These are phyloP conservation scores for Fusarium xyrophilum DNA, from an alignment of 2,329 filamentous ascomycete genomes.

Conservation along the genomic window DNA sequence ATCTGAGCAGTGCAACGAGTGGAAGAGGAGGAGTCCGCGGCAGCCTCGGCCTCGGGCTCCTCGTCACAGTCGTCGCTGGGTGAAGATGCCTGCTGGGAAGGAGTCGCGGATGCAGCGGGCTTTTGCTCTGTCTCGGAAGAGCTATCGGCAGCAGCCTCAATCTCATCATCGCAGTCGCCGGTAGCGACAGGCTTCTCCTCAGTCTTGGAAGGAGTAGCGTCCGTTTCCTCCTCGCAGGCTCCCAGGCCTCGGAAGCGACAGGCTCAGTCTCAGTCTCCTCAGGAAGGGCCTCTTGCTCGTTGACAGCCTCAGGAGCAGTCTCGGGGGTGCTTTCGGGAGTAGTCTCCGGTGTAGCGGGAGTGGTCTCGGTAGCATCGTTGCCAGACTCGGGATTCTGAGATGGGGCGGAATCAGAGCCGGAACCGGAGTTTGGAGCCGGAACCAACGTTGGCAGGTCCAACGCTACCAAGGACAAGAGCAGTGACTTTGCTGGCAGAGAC, in stretches of 20 bases:
- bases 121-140: no score
- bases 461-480: slow-evolving; percentile 33
- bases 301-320: not conserved
- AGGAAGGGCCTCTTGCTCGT: not conserved
- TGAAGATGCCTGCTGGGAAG: no score
- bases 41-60: no score
- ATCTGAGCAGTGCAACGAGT: not conserved
- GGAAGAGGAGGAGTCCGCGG: not conserved
- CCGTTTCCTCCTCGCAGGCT: not conserved
- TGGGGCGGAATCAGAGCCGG: slow-evolving; percentile 22
- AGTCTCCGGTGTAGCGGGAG: not conserved
- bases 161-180: no score
- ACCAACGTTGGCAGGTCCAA: slow-evolving; percentile 39
- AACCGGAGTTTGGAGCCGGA: slow-evolving; percentile 28
- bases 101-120: no score
- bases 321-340: not conserved
- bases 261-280: not conserved
- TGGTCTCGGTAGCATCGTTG: not conserved
- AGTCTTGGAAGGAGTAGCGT: not conserved
- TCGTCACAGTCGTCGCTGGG: no score
- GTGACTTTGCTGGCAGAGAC: slow-evolving; percentile 38
- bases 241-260: not conserved
- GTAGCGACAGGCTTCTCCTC: not conserved
- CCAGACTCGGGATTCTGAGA: not conserved
- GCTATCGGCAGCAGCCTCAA: no score